phyloP scores from a whole-genome alignment of 192 early-diverging fungal genomes.

The Radiomyces spectabilis region DNA sequence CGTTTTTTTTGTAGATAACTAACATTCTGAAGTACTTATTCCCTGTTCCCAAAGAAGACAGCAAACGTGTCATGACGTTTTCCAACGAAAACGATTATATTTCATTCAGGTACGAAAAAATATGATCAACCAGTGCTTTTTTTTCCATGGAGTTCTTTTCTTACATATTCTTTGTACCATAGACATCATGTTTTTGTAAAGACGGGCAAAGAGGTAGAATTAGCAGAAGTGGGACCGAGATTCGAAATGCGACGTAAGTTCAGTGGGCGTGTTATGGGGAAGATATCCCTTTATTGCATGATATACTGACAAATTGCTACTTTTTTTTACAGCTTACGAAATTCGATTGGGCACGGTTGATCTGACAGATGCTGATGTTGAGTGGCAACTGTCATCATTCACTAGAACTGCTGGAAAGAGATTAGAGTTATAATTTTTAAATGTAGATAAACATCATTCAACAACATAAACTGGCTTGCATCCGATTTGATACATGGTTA shows the following conservation, averaged over 20 bases:
- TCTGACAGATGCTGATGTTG: slow-evolving; percentile 88
- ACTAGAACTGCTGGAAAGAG: slow-evolving; percentile 79
- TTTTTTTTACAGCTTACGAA: slow-evolving; percentile 67
- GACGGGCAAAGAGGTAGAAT: slow-evolving; percentile 79
- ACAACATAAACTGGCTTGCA: neutral
- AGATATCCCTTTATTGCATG: neutral
- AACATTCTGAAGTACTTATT: slow-evolving; percentile 95
- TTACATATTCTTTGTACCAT: slow-evolving; percentile 15
- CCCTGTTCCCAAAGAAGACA: slow-evolving; percentile 95
- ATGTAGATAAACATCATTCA: slow-evolving; percentile 1
- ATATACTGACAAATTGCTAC: too few relatives aligned
- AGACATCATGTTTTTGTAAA: slow-evolving; percentile 96
- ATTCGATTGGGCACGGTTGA: slow-evolving; percentile 95
- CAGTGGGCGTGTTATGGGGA: too few relatives aligned
- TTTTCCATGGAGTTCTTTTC: neutral
- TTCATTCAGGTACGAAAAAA: slow-evolving; percentile 62
- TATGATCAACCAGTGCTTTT: neutral
- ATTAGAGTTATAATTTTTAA: slow-evolving; percentile 49
- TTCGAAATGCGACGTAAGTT: slow-evolving; percentile 90
- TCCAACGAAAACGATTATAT: slow-evolving; percentile 95
- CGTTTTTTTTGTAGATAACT: slow-evolving; percentile 40
- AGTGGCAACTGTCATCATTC: slow-evolving; percentile 95
- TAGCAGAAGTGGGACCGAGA: slow-evolving; percentile 95
- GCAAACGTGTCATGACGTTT: slow-evolving; percentile 96
- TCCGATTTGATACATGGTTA: too few relatives aligned